Percentiles rank a stretch among this genome's conserved stretches.
phyloP scores from a whole-genome alignment of 2,329 filamentous ascomycete genomes.

The Zasmidium citrigriseum region DNA sequence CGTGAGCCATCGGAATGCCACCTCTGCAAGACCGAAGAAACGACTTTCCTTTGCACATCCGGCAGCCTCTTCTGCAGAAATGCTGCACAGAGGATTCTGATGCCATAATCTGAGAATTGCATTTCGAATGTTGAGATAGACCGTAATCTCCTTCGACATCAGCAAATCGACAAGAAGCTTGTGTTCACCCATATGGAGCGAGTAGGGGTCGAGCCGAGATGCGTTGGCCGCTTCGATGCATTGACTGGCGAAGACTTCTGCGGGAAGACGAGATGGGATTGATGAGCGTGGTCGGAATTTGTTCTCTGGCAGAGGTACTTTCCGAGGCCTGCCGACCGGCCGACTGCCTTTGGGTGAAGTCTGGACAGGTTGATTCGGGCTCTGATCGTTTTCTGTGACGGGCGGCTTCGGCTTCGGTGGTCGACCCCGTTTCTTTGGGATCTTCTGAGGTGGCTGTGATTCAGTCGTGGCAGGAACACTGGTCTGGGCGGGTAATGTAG shows the following conservation, averaged over 20 bases:
- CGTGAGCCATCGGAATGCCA: constrained; percentile 91
- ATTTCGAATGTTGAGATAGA: constrained; percentile 95
- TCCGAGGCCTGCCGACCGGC: constrained; percentile 15
- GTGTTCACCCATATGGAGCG: constrained; percentile 83
- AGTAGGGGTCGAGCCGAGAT: constrained; percentile 85
- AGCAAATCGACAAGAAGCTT: constrained; percentile 76
- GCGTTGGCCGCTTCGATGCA: constrained; percentile 87
- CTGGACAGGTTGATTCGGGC: constrained; percentile 2
- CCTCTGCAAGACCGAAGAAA: constrained; percentile 84
- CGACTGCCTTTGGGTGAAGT: constrained; percentile 20
- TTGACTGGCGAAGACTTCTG: constrained; percentile 82
- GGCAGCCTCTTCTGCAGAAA: constrained; percentile 81
- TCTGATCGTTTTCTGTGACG: constrained; percentile 19
- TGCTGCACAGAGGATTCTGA: constrained; percentile 77
- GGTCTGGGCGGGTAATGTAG: not conserved
- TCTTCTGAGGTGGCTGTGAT: constrained; percentile 13
- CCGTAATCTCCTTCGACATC: constrained; percentile 85
- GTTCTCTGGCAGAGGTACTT: constrained; percentile 26
- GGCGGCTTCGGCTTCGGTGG: constrained; percentile 28
- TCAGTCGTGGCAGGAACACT: constrained; percentile 5
- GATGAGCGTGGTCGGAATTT: constrained; percentile 58
- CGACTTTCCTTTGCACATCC: constrained; percentile 85
- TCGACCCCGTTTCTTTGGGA: constrained; percentile 32
- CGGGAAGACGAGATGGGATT: constrained; percentile 73
- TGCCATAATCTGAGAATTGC: constrained; percentile 90